phyloP scores from a whole-genome alignment of 179 eudicot species.

The Heliamphora pulchella region DNA sequence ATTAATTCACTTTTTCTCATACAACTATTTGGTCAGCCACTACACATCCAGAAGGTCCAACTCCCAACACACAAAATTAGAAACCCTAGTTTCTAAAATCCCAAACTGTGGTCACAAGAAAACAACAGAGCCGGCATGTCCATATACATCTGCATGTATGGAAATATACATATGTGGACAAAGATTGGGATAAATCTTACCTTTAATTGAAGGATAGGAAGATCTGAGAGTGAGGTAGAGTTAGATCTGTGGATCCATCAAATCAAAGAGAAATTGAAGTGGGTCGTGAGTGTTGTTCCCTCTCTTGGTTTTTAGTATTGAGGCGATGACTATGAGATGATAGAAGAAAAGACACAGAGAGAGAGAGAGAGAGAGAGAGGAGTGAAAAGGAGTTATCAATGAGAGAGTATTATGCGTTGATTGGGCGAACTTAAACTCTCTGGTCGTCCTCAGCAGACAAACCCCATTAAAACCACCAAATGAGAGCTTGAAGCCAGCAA shows the following conservation, averaged over 20 bases:
- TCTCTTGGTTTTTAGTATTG: conserved; percentile 19
- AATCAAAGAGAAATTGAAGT: conserved; percentile 22
- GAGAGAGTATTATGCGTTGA: conserved; percentile 3
- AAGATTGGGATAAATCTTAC: conserved; percentile 20
- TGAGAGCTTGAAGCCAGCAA: conserved; percentile 72
- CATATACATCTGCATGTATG: not conserved
- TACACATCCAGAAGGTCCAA: conserved; percentile 33
- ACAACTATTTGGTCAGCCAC: conserved; percentile 29
- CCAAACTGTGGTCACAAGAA: conserved; percentile 18
- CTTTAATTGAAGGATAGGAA: conserved; percentile 25
- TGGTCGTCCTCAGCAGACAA: conserved; percentile 42
- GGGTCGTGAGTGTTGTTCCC: conserved; percentile 17
- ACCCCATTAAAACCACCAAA: conserved; percentile 48
- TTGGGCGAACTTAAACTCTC: conserved; percentile 27
- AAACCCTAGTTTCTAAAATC: conserved; percentile 16
- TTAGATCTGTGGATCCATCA: conserved; percentile 60
- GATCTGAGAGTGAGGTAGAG: conserved; percentile 36
- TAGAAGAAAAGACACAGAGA: not conserved
- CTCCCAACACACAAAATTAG: conserved; percentile 18
- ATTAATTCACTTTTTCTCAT: conserved; percentile 18
- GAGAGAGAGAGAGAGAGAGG: conserved; percentile 19
- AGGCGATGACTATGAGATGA: conserved; percentile 1
- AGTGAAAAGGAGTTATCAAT: conserved; percentile 15
- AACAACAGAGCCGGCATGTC: not conserved
- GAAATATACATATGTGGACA: not conserved